Base-by-base conservation (phyloP, 2,329 filamentous ascomycete genomes). In the Penicillium italicum region DNA sequence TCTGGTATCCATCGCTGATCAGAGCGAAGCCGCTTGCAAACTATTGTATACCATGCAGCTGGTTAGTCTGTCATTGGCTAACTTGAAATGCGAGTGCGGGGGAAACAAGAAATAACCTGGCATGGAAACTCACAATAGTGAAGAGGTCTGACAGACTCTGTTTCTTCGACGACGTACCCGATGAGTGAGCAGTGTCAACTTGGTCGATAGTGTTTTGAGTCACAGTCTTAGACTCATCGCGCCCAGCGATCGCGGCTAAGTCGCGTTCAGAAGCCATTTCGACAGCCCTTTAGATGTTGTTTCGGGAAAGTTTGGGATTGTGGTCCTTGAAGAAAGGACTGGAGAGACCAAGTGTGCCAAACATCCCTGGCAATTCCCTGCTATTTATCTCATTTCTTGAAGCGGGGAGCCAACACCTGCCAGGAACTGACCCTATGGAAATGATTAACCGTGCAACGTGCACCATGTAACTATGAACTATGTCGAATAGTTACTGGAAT, bases 1-100 rank as follows among this genome's bases (percentile, higher is more conserved):
- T 69, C 40, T 69, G 67, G 40, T 68, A 69, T 44, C 67, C 67
- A 65, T 69, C 67, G 7, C 65, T 67, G 49, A 69, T 66, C 34
- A 69, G 53, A 28, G 66, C 66, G 44, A 68, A 67, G 24, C 66
- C 66, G n/a, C 62, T 62, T 20, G 66, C 65, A 30, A 67, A 66
- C 66, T 69, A 52, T 30, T 31, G 4, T 26, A 42, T 1, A 36
- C 8, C 3, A 14, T 33, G 18, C 20, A 14, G 14, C 20, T 45
- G 7, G 18, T 45, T 26, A 24, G 30, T 22, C 14, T n/a, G 10
- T 24, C 14, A 24, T 7, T 24, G 9, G 18, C 20, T 8, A n/a
- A 5, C 5, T n/a, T n/a, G 14, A 46, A 22, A 14, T 12, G 30
- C 3, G 12, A 18, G 28, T 42, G 16, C 2, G 3, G 47, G 24